These are phyloP conservation scores for Aspergillus sclerotioniger DNA, from an alignment of 495 filamentous ascomycete genomes.

Conservation along the genomic window DNA sequence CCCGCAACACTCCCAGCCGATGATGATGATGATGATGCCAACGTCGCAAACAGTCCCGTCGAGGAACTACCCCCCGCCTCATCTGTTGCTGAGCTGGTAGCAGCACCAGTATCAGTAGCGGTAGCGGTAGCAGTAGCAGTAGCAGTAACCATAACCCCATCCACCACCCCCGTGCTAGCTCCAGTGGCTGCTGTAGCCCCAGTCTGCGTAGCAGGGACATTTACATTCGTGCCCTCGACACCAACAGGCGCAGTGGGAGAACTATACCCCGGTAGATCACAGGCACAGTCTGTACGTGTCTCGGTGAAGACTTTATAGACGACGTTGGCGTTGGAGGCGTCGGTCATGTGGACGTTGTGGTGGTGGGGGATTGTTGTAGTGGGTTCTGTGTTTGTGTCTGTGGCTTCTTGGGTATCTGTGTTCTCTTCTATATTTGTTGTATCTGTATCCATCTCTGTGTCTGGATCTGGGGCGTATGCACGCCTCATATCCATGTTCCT, in stretches of 20 bases:
- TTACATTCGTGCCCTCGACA: too few species aligned
- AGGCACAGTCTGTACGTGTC: conserved; percentile 9
- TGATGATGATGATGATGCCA: too few species aligned
- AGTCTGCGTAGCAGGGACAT: not conserved
- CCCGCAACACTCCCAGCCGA: too few species aligned
- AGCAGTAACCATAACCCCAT: not conserved
- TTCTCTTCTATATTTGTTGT: too few species aligned
- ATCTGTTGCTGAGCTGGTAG: not conserved
- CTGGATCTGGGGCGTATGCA: too few species aligned
- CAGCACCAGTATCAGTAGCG: not conserved
- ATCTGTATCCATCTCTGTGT: too few species aligned
- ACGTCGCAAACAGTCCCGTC: too few species aligned
- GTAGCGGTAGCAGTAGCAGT: not conserved
- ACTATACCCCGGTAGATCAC: not conserved
- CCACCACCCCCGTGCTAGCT: not conserved
- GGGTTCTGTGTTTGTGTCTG: too few species aligned
- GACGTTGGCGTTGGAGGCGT: not conserved
- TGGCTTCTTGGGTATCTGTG: too few species aligned
- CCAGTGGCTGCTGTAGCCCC: not conserved
- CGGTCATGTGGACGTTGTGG: not conserved
- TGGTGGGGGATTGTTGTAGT: not conserved
- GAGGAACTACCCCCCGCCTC: too few species aligned
- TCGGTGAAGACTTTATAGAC: conserved; percentile 8
- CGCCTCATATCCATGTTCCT: too few species aligned
- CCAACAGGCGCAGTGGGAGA: too few species aligned